These are phyloP conservation scores for Metschnikowia drakensbergensis DNA, from an alignment of 805 yeast genomes.

Conservation along the genomic window DNA sequence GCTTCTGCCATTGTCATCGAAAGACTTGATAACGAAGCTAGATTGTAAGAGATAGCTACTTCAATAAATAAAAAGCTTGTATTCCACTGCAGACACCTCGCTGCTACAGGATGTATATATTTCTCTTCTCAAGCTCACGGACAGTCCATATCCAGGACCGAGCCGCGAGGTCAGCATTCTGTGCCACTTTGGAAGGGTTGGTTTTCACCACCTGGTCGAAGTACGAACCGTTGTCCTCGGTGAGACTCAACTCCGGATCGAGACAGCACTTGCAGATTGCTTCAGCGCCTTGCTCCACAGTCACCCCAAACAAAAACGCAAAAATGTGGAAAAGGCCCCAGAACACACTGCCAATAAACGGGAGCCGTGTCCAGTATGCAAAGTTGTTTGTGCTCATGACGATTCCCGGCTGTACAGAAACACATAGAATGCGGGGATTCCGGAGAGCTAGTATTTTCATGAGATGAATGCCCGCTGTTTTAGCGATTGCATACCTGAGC, in stretches of 20 bases:
- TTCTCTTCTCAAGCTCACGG: conserved; percentile 51
- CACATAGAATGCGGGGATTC: conserved; percentile 60
- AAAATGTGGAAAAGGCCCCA: conserved; percentile 70
- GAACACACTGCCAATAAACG: conserved; percentile 70
- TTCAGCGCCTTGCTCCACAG: conserved; percentile 66
- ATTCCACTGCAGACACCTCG: neutral
- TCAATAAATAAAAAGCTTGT: neutral
- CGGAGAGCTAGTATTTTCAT: conserved; percentile 59
- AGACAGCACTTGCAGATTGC: conserved; percentile 63
- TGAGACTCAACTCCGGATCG: conserved; percentile 45
- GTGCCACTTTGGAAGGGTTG: conserved; percentile 56
- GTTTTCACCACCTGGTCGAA: conserved; percentile 47
- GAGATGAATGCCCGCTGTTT: conserved; percentile 73
- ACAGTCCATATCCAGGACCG: conserved; percentile 80
- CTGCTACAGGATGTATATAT: conserved; percentile 23
- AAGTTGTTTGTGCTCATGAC: conserved; percentile 79
- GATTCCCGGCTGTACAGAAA: conserved; percentile 79
- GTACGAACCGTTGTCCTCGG: conserved; percentile 66
- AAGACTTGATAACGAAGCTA: conserved; percentile 42
- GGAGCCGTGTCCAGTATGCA: conserved; percentile 72
- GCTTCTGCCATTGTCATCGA: conserved; percentile 91
- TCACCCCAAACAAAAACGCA: conserved; percentile 65
- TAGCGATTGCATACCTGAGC: conserved; percentile 74
- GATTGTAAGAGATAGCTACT: conserved; percentile 27
- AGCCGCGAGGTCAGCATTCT: conserved; percentile 54